Conservation (phyloP, 345 rosid species). For the Brassica nigra region DNA sequence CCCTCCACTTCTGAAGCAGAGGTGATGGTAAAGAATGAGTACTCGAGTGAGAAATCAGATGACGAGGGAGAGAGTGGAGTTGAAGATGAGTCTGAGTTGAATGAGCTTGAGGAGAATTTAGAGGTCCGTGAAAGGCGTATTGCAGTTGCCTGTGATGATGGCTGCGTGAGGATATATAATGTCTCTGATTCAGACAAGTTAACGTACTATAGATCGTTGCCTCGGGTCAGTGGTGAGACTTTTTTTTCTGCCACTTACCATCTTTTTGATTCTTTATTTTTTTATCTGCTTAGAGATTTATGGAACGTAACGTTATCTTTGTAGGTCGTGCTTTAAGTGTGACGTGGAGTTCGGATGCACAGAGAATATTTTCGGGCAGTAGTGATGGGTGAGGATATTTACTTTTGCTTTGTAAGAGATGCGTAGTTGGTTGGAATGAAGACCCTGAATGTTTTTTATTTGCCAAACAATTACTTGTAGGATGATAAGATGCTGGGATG, state of each 20-base stretch:
- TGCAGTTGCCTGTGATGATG: constrained; percentile 92
- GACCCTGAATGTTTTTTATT: neutral
- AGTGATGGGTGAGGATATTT: constrained; percentile 81
- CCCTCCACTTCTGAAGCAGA: constrained; percentile 27
- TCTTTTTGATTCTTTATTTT: constrained; percentile 11
- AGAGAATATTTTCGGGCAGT: constrained; percentile 70
- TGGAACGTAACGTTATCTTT: constrained; percentile 32
- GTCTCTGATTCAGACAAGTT: constrained; percentile 59
- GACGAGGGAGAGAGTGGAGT: constrained; percentile 60
- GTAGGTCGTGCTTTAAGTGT: constrained; percentile 84
- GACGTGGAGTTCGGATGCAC: constrained; percentile 70
- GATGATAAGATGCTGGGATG: constrained; percentile 94
- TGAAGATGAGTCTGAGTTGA: constrained; percentile 63
- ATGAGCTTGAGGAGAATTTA: constrained; percentile 42
- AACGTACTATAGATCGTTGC: constrained; percentile 66
- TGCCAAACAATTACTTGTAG: constrained; percentile 45
- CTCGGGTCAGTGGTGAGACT: constrained; percentile 95
- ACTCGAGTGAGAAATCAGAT: constrained; percentile 43
- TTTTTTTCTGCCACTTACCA: constrained; percentile 26
- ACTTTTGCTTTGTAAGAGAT: neutral
- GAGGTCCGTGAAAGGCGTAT: constrained; percentile 46
- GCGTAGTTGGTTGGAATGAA: neutral
- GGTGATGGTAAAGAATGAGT: constrained; percentile 47
- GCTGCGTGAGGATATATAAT: constrained; percentile 69
- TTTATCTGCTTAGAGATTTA: constrained; percentile 17